phyloP scores from a whole-genome alignment of 202 grass and related monocot species.

The Bolboschoenoplectus hybrid region DNA sequence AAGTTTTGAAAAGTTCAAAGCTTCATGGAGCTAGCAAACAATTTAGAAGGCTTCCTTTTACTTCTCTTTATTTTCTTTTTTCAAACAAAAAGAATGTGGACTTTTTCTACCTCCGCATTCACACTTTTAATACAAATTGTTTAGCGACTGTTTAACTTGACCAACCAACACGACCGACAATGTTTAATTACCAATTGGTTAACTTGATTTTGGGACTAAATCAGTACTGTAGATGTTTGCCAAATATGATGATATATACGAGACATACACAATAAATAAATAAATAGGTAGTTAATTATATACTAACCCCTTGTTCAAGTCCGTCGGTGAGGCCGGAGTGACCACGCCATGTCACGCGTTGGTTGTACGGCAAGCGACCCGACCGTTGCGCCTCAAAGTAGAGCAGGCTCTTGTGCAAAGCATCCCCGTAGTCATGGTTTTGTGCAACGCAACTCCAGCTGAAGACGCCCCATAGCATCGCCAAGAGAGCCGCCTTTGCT shows the following conservation, averaged over 20 bases:
- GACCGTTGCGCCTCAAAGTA: conserved; percentile 98
- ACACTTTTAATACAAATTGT: not conserved
- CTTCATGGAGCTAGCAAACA: not conserved
- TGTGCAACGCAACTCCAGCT: not conserved
- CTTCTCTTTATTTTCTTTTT: not conserved
- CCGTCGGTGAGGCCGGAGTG: conserved; percentile 96
- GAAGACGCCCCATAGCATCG: not conserved
- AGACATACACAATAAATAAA: no score
- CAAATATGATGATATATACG: no score
- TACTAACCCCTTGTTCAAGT: conserved; percentile 77
- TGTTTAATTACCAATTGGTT: not conserved
- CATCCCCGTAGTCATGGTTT: conserved; percentile 64
- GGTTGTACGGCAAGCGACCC: conserved; percentile 76
- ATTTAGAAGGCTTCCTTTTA: conserved; percentile 6
- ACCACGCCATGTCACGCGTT: conserved; percentile 80
- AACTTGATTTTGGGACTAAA: not conserved
- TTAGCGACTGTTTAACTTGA: not conserved
- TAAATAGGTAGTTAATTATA: not conserved
- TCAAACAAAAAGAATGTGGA: not conserved
- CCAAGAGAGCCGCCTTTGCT: not conserved
- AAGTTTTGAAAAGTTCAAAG: conserved; percentile 28
- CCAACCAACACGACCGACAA: not conserved
- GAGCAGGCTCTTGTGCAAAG: conserved; percentile 83
- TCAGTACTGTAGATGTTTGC: no score
- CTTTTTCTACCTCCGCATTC: conserved; percentile 7